A percentile compares a stretch with the other conserved stretches of the same genome.
Evolutionary conservation across 257 asterid genomes (phyloP).

Genomic region (Nicotiana knightiana): DNA sequence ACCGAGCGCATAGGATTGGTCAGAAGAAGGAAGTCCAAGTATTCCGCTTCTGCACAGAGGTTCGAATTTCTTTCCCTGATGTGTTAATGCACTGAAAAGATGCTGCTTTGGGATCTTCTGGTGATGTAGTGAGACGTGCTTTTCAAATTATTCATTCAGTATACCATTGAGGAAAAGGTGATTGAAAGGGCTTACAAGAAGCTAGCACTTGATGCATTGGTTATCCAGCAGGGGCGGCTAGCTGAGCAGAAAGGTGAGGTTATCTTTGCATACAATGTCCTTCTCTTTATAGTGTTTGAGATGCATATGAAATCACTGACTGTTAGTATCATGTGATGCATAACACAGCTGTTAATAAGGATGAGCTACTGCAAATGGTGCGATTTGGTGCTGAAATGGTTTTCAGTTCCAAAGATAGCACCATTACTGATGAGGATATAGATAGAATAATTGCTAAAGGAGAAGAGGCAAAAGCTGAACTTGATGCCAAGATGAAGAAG

Average conservation of each 20-base stretch:
- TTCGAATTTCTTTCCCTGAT: constrained; percentile 25
- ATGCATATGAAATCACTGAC: background rate
- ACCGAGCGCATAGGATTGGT: constrained; percentile 99
- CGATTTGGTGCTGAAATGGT: constrained; percentile 99
- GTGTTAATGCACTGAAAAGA: background rate
- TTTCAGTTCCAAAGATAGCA: constrained; percentile 98
- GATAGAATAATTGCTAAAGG: constrained; percentile 13
- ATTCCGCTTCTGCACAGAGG: constrained; percentile 99
- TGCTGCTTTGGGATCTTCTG: background rate
- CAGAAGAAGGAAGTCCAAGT: constrained; percentile 99
- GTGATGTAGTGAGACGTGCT: constrained; percentile 10
- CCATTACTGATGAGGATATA: constrained; percentile 24
- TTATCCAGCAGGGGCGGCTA: constrained; percentile 17
- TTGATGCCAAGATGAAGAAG: constrained; percentile 98
- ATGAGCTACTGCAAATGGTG: constrained; percentile 97
- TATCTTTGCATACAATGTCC: constrained; percentile 3
- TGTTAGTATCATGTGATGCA: constrained; percentile 1
- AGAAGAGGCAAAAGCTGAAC: constrained; percentile 60
- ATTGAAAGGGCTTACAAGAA: constrained; percentile 98
- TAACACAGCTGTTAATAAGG: constrained; percentile 88
- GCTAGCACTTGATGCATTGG: constrained; percentile 62
- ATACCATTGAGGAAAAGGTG: constrained; percentile 97
- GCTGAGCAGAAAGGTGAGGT: constrained; percentile 10
- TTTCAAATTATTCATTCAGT: constrained; percentile 36
- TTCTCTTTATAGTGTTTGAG: background rate